phyloP scores from a whole-genome alignment of 1,284 basidiomycete genomes.

The Malassezia vespertilionis region DNA sequence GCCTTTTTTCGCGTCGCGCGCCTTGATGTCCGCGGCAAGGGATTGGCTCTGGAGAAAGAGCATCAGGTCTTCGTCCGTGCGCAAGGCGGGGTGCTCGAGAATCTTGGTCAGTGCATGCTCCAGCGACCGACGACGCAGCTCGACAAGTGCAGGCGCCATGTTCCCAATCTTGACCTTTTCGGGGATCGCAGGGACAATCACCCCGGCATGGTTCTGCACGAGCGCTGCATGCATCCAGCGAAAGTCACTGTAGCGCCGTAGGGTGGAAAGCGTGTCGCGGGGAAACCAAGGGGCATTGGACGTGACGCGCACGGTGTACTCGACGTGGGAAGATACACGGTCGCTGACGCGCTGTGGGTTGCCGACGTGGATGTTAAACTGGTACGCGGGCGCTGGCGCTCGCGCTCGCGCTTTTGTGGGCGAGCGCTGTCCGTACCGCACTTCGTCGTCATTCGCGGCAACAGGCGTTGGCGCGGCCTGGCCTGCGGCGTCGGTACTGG shows the following conservation, averaged over 20 bases:
- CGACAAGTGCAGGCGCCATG: slow-evolving; percentile 49
- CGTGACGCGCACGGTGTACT: slow-evolving; percentile 50
- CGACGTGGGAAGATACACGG: slow-evolving; percentile 41
- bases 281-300: slow-evolving; percentile 31
- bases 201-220: slow-evolving; percentile 82
- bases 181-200: slow-evolving; percentile 88
- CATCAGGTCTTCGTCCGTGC: slow-evolving; percentile 49
- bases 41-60: slow-evolving; percentile 49
- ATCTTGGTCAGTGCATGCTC: slow-evolving; percentile 49
- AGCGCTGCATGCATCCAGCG: slow-evolving; percentile 89
- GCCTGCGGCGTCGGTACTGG: too few species aligned
- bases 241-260: slow-evolving; percentile 92
- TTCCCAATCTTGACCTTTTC: slow-evolving; percentile 75
- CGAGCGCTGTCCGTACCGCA: slow-evolving; percentile 7
- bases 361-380: slow-evolving; percentile 38
- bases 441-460: slow-evolving; percentile 1
- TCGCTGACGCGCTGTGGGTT: slow-evolving; percentile 45
- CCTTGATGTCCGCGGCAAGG: slow-evolving; percentile 54
- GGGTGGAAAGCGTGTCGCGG: slow-evolving; percentile 54
- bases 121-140: slow-evolving; percentile 47
- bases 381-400: slow-evolving; percentile 5
- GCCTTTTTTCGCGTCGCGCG: slow-evolving; percentile 51
- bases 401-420: slow-evolving; percentile 17
- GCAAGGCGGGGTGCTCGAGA: slow-evolving; percentile 48
- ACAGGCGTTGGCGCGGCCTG: neutral